Percentiles rank a stretch among this genome's conserved stretches.
phyloP scores from a whole-genome alignment of 148 eudicot genomes.

The Rheum nobile region DNA sequence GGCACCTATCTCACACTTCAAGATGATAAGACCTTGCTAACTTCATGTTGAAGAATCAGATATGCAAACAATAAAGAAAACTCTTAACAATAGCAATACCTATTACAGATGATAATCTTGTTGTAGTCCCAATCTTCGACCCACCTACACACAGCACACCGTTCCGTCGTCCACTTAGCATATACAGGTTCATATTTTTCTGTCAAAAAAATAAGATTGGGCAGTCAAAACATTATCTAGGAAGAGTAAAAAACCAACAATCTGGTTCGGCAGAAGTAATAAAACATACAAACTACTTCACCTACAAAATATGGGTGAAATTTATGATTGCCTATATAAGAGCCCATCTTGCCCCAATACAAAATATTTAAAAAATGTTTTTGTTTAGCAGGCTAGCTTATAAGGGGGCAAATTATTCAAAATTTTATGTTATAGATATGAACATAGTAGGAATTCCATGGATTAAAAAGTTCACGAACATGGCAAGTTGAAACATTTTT shows the following conservation, averaged over 20 bases:
- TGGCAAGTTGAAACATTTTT: background rate
- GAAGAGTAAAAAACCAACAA: background rate
- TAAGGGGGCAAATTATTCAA: background rate
- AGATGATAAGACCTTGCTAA: background rate
- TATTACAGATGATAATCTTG: conserved; percentile 89
- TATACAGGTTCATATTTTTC: conserved; percentile 82
- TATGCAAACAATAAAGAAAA: background rate
- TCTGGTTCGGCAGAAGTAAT: background rate
- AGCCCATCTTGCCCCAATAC: background rate
- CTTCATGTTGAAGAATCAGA: background rate
- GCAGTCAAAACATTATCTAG: background rate
- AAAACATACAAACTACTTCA: background rate
- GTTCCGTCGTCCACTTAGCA: conserved; percentile 98
- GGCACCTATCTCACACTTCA: background rate
- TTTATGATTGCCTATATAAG: background rate
- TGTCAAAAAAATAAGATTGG: conserved; percentile 21
- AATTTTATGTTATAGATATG: background rate
- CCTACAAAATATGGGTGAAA: background rate
- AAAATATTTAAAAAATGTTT: background rate
- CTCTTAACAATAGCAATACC: conserved; percentile 28
- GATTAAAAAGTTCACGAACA: background rate
- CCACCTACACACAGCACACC: conserved; percentile 99
- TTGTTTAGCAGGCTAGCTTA: background rate
- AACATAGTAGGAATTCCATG: background rate
- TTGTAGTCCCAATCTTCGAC: conserved; percentile 99